Conservation (phyloP, 106 monocot genomes). For the Posidonia australis region DNA sequence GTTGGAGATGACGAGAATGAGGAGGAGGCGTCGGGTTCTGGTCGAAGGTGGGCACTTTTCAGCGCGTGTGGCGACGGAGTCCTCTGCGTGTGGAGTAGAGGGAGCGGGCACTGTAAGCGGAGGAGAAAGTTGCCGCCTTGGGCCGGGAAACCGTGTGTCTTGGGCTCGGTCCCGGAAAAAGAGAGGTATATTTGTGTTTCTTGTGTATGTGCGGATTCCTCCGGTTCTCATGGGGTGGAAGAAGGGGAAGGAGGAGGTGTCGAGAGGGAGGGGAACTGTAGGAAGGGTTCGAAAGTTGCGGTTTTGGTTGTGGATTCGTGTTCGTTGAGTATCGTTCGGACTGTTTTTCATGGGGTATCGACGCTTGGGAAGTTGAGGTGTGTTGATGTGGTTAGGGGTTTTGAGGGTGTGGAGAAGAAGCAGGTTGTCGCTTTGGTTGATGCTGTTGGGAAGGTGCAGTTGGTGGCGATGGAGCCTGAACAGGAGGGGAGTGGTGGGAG, state of each 20-base stretch:
- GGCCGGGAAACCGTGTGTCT: constrained; percentile 34
- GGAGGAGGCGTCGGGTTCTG: too few relatives aligned
- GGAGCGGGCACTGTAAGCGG: constrained; percentile 47
- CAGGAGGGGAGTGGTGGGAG: constrained; percentile 15
- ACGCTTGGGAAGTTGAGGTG: constrained; percentile 28
- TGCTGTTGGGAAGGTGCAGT: constrained; percentile 35
- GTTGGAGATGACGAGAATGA: not conserved
- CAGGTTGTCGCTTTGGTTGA: constrained; percentile 33
- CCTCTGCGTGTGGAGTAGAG: constrained; percentile 56
- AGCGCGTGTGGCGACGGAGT: constrained; percentile 60
- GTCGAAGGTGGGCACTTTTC: constrained; percentile 13
- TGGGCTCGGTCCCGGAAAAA: constrained; percentile 25
- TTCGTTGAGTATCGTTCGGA: constrained; percentile 36
- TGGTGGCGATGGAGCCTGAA: constrained; percentile 26
- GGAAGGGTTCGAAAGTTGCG: constrained; percentile 16
- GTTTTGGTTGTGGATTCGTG: constrained; percentile 59
- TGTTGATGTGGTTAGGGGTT: constrained; percentile 20
- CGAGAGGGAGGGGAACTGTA: constrained; percentile 1
- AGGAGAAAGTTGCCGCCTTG: constrained; percentile 58
- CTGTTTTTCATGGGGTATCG: constrained; percentile 38
- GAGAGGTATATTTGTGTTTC: constrained; percentile 35
- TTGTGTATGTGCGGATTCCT: constrained; percentile 22
- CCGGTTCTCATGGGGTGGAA: not conserved
- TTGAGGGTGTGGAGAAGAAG: constrained; percentile 6
- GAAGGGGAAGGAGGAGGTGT: not conserved